Evolutionary conservation across 495 filamentous ascomycete genomes (phyloP).

Genomic region (Penicillium goetzii): DNA sequence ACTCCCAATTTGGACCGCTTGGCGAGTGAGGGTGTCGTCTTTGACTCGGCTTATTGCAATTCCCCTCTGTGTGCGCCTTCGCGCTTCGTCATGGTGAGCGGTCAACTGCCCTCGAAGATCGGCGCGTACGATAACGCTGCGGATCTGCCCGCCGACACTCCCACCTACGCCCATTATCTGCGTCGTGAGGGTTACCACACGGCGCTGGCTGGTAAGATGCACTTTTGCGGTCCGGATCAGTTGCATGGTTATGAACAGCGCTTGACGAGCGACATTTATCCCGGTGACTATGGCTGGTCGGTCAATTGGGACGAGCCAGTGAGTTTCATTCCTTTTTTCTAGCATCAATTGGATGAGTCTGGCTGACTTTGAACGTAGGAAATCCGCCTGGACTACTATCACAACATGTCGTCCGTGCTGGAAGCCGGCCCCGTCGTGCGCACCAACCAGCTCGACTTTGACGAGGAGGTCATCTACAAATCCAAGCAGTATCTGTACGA

Average conservation of each 20-base stretch:
- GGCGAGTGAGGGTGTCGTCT: constrained; percentile 75
- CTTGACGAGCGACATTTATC: constrained; percentile 90
- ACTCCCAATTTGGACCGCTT: constrained; percentile 85
- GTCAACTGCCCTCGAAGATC: constrained; percentile 83
- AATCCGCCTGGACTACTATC: constrained; percentile 83
- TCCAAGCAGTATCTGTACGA: constrained; percentile 82
- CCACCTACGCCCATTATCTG: constrained; percentile 88
- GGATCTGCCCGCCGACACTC: constrained; percentile 71
- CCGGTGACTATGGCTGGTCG: constrained; percentile 86
- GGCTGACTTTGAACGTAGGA: constrained; percentile 46
- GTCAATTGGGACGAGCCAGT: constrained; percentile 86
- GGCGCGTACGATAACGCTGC: constrained; percentile 86
- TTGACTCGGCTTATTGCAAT: constrained; percentile 88
- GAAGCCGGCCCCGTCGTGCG: constrained; percentile 81
- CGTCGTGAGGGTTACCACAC: constrained; percentile 85
- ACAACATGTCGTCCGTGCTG: constrained; percentile 86
- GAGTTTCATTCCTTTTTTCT: constrained; percentile 20
- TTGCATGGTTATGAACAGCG: constrained; percentile 87
- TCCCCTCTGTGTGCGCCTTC: constrained; percentile 87
- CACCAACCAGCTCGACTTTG: constrained; percentile 92
- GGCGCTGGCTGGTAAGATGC: constrained; percentile 91
- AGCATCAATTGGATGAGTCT: neutral
- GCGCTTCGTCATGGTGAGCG: constrained; percentile 86
- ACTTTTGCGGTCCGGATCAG: constrained; percentile 87
- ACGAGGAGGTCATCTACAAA: constrained; percentile 89